phyloP scores from a whole-genome alignment of 1,284 basidiomycete species.

The Ustilago lituana region DNA sequence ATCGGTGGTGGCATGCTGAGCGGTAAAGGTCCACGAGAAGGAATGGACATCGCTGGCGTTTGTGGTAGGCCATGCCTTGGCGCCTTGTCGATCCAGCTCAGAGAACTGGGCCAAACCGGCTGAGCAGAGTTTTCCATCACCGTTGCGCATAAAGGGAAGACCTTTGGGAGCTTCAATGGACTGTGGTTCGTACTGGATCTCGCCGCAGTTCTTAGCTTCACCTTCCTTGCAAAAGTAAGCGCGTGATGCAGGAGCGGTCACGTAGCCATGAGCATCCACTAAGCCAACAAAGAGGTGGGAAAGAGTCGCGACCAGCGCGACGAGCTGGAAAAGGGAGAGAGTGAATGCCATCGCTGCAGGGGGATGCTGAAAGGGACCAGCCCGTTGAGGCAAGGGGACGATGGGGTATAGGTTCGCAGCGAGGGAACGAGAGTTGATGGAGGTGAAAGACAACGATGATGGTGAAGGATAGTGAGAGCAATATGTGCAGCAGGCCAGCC shows the following conservation, averaged over 20 bases:
- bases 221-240: constrained; percentile 72
- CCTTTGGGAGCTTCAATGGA: constrained; percentile 48
- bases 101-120: constrained; percentile 41
- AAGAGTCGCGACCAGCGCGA: constrained; percentile 38
- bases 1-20: constrained; percentile 48
- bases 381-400: constrained; percentile 9
- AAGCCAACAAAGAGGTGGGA: constrained; percentile 39
- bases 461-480: not conserved
- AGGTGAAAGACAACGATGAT: constrained; percentile 10
- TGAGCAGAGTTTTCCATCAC: constrained; percentile 41
- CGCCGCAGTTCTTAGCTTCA: constrained; percentile 54
- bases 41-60: constrained; percentile 26
- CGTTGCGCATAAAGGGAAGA: constrained; percentile 35
- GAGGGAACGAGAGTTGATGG: constrained; percentile 18
- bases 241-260: constrained; percentile 69
- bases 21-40: constrained; percentile 47
- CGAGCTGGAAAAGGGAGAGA: constrained; percentile 20
- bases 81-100: constrained; percentile 35
- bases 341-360: constrained; percentile 6
- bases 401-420: constrained; percentile 6
- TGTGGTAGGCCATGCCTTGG: constrained; percentile 26
- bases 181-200: constrained; percentile 51
- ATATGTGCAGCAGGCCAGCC: constrained; percentile 6
- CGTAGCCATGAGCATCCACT: constrained; percentile 44
- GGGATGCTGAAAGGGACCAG: constrained; percentile 14